Conservation (phyloP, 306 rosid species). For the Begonia fuchsioides region DNA sequence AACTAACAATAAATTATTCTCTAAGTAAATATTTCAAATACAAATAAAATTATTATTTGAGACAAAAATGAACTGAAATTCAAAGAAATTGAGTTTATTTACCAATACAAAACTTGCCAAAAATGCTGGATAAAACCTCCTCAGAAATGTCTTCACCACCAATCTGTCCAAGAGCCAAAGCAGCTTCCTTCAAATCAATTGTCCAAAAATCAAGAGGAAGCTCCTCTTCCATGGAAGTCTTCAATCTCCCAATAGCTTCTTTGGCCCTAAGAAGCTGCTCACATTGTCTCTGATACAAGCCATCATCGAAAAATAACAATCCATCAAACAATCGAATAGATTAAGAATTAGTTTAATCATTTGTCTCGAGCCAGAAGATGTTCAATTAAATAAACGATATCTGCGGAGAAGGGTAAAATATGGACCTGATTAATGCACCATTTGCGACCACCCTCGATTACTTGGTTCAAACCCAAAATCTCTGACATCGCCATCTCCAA, state of each 20-base stretch:
- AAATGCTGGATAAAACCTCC: constrained; percentile 76
- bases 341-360: too few species aligned
- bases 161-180: constrained; percentile 73
- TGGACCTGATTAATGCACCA: constrained; percentile 94
- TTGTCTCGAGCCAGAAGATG: too few species aligned
- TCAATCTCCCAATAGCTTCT: constrained; percentile 69
- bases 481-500: constrained; percentile 66
- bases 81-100: constrained; percentile 14
- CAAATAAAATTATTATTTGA: too few species aligned
- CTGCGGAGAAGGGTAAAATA: not conserved
- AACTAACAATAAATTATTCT: too few species aligned
- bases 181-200: constrained; percentile 84
- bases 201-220: constrained; percentile 92
- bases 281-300: constrained; percentile 67
- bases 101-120: constrained; percentile 82
- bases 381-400: not conserved
- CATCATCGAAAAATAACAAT: constrained; percentile 11
- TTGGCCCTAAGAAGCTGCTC: constrained; percentile 87
- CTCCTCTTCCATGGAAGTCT: constrained; percentile 63
- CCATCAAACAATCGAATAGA: constrained; percentile 1
- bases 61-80: too few species aligned
- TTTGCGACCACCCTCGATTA: constrained; percentile 56
- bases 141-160: constrained; percentile 92
- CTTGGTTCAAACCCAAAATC: constrained; percentile 56
- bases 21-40: too few species aligned